Evolutionary conservation across 2,329 filamentous ascomycete species (phyloP).

Genomic region (Nannizzia gypsea): DNA sequence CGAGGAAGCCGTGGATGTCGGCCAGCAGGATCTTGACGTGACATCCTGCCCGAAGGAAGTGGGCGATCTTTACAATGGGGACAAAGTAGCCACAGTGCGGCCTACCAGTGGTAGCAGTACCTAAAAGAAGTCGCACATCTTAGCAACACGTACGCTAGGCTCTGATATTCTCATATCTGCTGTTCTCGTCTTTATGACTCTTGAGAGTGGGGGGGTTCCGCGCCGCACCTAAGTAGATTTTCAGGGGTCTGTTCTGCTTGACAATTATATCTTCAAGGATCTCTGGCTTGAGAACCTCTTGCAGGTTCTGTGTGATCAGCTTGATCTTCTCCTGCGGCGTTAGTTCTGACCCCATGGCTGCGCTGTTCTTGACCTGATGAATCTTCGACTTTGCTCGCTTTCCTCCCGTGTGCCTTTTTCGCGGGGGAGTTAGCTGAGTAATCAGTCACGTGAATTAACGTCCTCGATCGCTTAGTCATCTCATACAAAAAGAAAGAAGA

Average conservation of each 20-base stretch:
- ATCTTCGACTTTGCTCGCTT: neutral
- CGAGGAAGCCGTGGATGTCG: constrained; percentile 45
- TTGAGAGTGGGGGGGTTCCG: neutral
- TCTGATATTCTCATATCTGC: constrained; percentile 4
- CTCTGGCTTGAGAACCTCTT: constrained; percentile 72
- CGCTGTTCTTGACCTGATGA: constrained; percentile 1
- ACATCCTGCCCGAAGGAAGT: constrained; percentile 71
- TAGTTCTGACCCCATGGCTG: constrained; percentile 15
- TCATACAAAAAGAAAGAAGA: neutral
- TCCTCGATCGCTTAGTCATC: neutral
- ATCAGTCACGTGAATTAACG: neutral
- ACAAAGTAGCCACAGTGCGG: constrained; percentile 83
- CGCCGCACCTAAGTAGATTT: constrained; percentile 64
- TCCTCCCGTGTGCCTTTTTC: neutral
- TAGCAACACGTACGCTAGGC: neutral
- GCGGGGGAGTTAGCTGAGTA: neutral
- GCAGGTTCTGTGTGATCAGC: constrained; percentile 68
- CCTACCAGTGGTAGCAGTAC: constrained; percentile 68
- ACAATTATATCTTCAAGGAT: constrained; percentile 63
- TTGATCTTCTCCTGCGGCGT: constrained; percentile 49
- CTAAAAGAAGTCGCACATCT: constrained; percentile 24
- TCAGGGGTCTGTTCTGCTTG: constrained; percentile 56
- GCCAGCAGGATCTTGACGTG: constrained; percentile 62
- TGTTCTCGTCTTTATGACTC: neutral
- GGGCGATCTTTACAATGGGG: constrained; percentile 70